Evolutionary conservation across 306 rosid genomes (phyloP).

Genomic region (Castanea mollissima): DNA sequence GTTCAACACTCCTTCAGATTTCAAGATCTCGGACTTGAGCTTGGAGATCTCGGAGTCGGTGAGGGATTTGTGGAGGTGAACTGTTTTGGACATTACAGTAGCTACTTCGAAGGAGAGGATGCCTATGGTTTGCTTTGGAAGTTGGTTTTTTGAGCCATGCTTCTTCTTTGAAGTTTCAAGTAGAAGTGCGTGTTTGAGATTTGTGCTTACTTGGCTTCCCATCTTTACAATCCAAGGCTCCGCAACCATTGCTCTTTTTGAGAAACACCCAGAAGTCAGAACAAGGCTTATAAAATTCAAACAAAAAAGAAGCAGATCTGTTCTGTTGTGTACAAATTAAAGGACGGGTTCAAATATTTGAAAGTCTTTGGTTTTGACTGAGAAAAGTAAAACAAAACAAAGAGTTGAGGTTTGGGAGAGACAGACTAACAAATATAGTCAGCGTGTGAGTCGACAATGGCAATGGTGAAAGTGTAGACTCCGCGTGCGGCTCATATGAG

Average conservation of each 20-base stretch:
- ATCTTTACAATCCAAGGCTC: slow-evolving; percentile 94
- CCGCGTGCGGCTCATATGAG: background rate
- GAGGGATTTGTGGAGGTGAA: slow-evolving; percentile 74
- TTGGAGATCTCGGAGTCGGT: slow-evolving; percentile 70
- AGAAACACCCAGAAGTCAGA: background rate
- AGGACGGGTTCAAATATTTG: too few relatives aligned
- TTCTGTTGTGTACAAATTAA: too few relatives aligned
- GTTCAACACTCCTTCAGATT: slow-evolving; percentile 60
- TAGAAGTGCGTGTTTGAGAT: slow-evolving; percentile 80
- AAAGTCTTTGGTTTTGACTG: too few relatives aligned
- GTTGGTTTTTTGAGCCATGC: slow-evolving; percentile 31
- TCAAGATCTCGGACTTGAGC: slow-evolving; percentile 81
- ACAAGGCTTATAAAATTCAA: background rate
- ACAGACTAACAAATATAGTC: too few relatives aligned
- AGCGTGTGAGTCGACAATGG: too few relatives aligned
- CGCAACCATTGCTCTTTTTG: slow-evolving; percentile 67
- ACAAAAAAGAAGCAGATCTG: background rate
- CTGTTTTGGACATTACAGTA: slow-evolving; percentile 78
- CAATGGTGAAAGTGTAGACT: background rate
- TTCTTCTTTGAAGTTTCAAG: slow-evolving; percentile 57
- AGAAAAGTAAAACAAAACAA: too few relatives aligned
- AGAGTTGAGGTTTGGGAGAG: too few relatives aligned
- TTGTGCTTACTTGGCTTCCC: slow-evolving; percentile 89
- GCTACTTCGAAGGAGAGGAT: slow-evolving; percentile 98
- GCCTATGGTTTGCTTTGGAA: slow-evolving; percentile 43